Base-by-base conservation (phyloP, 2,329 filamentous ascomycete genomes). In the Cercospora zeina region DNA sequence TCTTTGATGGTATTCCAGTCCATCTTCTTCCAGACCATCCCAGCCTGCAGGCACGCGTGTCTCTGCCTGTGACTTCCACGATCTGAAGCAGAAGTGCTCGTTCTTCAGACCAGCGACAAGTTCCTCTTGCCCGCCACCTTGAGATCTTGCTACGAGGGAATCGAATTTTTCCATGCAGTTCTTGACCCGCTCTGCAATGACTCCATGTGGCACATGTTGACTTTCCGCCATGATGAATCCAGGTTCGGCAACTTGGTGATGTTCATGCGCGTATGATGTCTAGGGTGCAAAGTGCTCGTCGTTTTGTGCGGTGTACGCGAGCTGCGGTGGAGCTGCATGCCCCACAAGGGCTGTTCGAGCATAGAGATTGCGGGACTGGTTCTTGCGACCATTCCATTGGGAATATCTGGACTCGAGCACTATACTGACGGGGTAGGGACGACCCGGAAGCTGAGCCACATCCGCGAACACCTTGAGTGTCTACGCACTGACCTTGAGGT, bases 341-440 rank as follows among this genome's bases (percentile, higher is more conserved):
- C 71, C 71, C 51, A 75, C 70, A 19, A 7, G n/a, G 14, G 31
- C 16, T n/a, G 24, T 14, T 31, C 31, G 24, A 73, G 72, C 3
- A 57, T 75, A 3, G 74, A 76, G 55, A 58, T 71, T n/a, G 70
- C 67, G 2, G 72, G 72, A 0, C 34, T 74, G 3, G 67, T 74
- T 3, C 64, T 76, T 0, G 72, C 69, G 4, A 60, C 70, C 21
- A 65, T 74, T 54, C 74, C 73, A 7, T 57, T 76, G 13, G 54
- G 74, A 45, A 69, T 77, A 5, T 65, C 66, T 7, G 64, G 72
- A 1, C 63, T 76, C 2, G 66, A 75, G 37, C 69, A 71, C 42
- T 77, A 76, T 50, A 68, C 64, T 0, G 68, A 75, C 47, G 73
- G 73, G 0, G 70, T 72, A 24, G 66, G 64, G 6, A 71, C 69